A percentile compares a stretch with the other conserved stretches of the same genome.
phyloP scores from a whole-genome alignment of 441 rosid species.

The Gossypium schwendimanii region DNA sequence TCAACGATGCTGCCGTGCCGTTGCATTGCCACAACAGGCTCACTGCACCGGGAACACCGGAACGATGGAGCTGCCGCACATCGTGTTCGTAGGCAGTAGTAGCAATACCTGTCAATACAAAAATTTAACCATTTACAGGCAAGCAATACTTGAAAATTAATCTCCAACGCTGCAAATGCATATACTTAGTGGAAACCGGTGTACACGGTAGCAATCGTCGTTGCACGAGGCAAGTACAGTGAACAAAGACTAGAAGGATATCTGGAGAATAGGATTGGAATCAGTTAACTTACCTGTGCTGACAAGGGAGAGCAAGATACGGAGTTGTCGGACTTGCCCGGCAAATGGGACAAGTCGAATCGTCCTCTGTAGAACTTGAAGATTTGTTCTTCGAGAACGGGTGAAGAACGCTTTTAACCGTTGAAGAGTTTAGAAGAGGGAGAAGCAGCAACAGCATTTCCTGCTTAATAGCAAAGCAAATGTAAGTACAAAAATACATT shows the following conservation, averaged over 20 bases:
- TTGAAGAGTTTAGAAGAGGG: conserved; percentile 92
- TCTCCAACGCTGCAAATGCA: background rate
- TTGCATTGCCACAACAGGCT: conserved; percentile 81
- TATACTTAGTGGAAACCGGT: background rate
- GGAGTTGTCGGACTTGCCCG: conserved; percentile 66
- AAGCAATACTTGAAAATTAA: background rate
- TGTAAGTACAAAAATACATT: background rate
- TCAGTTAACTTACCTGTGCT: conserved; percentile 58
- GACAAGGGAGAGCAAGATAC: conserved; percentile 86
- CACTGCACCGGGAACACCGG: conserved; percentile 67
- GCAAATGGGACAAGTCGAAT: conserved; percentile 71
- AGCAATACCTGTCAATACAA: conserved; percentile 69
- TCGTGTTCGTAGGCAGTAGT: conserved; percentile 81
- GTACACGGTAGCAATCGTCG: background rate
- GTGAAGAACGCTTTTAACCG: conserved; percentile 56
- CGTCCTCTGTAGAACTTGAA: conserved; percentile 47
- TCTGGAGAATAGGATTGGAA: background rate
- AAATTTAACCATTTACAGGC: background rate
- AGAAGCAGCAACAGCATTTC: conserved; percentile 92
- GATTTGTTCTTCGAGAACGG: conserved; percentile 82
- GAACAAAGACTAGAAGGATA: background rate
- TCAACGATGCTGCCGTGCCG: conserved; percentile 39
- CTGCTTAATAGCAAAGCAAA: conserved; percentile 35
- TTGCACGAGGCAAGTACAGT: background rate
- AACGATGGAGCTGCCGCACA: conserved; percentile 68